These are phyloP conservation scores for Leishmania tropica DNA, from an alignment of 208 protist species.

Conservation along the genomic window DNA sequence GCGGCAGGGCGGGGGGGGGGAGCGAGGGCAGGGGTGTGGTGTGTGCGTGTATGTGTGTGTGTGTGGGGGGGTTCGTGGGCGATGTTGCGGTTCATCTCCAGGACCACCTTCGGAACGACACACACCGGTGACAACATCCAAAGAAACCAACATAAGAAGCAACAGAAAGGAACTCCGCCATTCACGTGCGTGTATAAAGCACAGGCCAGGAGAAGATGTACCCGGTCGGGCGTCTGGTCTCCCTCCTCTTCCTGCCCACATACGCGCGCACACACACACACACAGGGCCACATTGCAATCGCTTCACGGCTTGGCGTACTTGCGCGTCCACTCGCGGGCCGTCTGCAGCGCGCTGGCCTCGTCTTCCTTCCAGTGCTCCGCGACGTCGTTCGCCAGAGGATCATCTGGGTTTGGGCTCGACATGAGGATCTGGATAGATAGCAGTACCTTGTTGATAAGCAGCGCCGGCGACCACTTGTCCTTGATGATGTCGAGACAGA, in stretches of 20 bases:
- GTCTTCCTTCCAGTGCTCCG: constrained; percentile 91
- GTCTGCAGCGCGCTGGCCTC: constrained; percentile 67
- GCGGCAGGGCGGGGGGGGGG: too few relatives aligned
- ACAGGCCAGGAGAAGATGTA: too few relatives aligned
- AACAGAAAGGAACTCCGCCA: too few relatives aligned
- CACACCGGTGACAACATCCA: neutral
- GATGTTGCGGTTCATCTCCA: too few relatives aligned
- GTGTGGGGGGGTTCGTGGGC: too few relatives aligned
- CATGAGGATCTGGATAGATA: constrained; percentile 99
- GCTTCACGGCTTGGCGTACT: constrained; percentile 59
- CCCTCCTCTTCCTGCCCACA: neutral
- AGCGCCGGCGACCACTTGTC: constrained; percentile 99
- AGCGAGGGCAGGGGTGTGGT: too few relatives aligned
- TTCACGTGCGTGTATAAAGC: too few relatives aligned
- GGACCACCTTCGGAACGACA: too few relatives aligned
- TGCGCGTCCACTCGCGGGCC: constrained; percentile 82
- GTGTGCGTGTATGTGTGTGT: too few relatives aligned
- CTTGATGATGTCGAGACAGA: constrained; percentile 99
- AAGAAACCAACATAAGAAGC: too few relatives aligned
- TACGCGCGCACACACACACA: neutral
- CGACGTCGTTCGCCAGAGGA: constrained; percentile 99
- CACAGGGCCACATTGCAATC: neutral
- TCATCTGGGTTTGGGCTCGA: constrained; percentile 99
- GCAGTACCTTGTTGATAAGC: constrained; percentile 99
- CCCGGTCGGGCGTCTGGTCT: neutral